Percentiles rank a stretch among this genome's conserved stretches.
phyloP scores from a whole-genome alignment of 805 yeast species.

The Suhomyces vadensis region DNA sequence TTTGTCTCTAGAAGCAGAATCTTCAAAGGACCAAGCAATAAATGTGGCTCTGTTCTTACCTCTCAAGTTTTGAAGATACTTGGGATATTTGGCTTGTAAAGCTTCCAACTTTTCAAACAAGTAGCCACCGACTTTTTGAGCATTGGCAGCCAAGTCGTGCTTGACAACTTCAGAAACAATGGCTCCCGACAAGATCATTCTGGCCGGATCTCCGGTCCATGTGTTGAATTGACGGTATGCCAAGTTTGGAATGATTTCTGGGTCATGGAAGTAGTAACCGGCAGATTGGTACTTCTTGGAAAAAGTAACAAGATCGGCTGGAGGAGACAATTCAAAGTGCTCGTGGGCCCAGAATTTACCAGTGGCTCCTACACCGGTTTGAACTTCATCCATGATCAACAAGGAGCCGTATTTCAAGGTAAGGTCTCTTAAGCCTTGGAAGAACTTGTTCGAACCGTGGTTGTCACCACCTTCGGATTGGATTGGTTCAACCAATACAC shows the following conservation, averaged over 20 bases:
- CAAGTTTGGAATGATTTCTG: slow-evolving; percentile 67
- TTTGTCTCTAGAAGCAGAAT: slow-evolving; percentile 56
- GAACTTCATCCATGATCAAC: slow-evolving; percentile 82
- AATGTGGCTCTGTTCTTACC: slow-evolving; percentile 77
- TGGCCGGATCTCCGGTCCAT: slow-evolving; percentile 92
- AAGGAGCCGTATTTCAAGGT: slow-evolving; percentile 70
- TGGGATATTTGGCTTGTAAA: slow-evolving; percentile 57
- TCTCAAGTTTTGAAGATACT: slow-evolving; percentile 55
- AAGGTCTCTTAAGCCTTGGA: slow-evolving; percentile 80
- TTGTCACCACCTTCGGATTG: slow-evolving; percentile 93
- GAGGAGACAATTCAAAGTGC: slow-evolving; percentile 70
- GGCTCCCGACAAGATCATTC: slow-evolving; percentile 72
- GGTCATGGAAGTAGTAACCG: slow-evolving; percentile 79
- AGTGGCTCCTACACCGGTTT: slow-evolving; percentile 88
- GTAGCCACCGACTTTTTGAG: slow-evolving; percentile 66
- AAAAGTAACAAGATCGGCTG: slow-evolving; percentile 84
- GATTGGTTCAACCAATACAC: slow-evolving; percentile 85
- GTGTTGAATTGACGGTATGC: slow-evolving; percentile 93
- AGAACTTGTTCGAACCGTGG: slow-evolving; percentile 74
- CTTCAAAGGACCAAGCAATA: slow-evolving; percentile 74
- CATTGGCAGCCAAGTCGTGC: slow-evolving; percentile 56
- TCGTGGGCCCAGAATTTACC: slow-evolving; percentile 89
- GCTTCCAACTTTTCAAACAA: slow-evolving; percentile 56
- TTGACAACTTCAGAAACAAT: slow-evolving; percentile 65
- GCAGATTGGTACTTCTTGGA: slow-evolving; percentile 89